Evolutionary conservation across 345 rosid genomes (phyloP).

Genomic region (Excoecaria agallocha): DNA sequence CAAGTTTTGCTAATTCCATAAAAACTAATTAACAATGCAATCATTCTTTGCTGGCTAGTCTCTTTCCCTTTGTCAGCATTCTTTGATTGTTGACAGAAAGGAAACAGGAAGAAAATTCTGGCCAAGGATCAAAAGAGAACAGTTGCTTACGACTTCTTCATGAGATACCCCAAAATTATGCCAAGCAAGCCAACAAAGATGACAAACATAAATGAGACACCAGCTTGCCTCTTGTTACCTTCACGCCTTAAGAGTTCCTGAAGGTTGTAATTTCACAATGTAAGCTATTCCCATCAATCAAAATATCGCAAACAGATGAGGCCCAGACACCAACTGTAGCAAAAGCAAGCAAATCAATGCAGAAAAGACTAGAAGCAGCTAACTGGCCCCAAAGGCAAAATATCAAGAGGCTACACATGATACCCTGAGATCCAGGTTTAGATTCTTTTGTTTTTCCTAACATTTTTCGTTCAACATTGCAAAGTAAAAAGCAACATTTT

Average conservation of each 20-base stretch:
- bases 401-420: neutral
- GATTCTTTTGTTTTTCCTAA: neutral
- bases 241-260: constrained; percentile 56
- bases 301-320: neutral
- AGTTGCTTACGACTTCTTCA: constrained; percentile 50
- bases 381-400: neutral
- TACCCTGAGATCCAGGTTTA: neutral
- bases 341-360: neutral
- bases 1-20: constrained; percentile 30
- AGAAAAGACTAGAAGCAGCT: neutral
- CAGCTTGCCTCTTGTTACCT: constrained; percentile 44
- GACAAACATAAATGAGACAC: constrained; percentile 51
- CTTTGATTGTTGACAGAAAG: constrained; percentile 28
- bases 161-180: constrained; percentile 55
- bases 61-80: constrained; percentile 33
- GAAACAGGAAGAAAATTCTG: constrained; percentile 18
- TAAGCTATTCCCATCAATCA: constrained; percentile 10
- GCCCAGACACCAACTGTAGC: too few relatives aligned
- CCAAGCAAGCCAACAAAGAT: constrained; percentile 57
- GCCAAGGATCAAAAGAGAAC: neutral
- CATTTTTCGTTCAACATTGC: neutral
- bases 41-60: constrained; percentile 17
- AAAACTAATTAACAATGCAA: constrained; percentile 31
- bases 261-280: constrained; percentile 6
- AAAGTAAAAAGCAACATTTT: neutral